Conservation (phyloP, 2,329 filamentous ascomycete species). For the Aureobasidium zeae region DNA sequence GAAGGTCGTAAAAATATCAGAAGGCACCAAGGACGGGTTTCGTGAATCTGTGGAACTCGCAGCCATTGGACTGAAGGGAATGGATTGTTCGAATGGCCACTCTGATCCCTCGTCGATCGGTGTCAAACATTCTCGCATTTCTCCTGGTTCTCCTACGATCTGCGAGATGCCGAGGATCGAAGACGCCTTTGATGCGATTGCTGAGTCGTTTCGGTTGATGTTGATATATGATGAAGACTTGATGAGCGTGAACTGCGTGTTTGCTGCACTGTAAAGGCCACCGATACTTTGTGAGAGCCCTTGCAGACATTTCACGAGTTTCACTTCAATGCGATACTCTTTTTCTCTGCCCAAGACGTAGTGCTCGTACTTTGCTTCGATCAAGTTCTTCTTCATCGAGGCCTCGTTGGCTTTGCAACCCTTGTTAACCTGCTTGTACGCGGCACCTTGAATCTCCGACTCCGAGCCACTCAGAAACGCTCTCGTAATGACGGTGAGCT, state of each 20-base stretch:
- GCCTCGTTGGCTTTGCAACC: slow-evolving; percentile 60
- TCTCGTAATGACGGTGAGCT: slow-evolving; percentile 70
- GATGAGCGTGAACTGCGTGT: slow-evolving; percentile 78
- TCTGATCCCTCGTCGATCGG: slow-evolving; percentile 15
- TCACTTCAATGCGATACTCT: slow-evolving; percentile 69
- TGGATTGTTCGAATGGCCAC: not conserved
- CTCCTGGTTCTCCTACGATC: slow-evolving; percentile 1
- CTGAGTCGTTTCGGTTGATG: slow-evolving; percentile 2
- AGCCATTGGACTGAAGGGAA: not conserved
- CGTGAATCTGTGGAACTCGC: not conserved
- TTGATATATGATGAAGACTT: slow-evolving; percentile 44
- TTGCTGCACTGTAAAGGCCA: slow-evolving; percentile 78
- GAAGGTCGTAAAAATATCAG: slow-evolving; percentile 86
- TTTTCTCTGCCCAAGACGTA: slow-evolving; percentile 71
- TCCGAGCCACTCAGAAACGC: slow-evolving; percentile 79
- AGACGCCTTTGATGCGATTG: slow-evolving; percentile 7
- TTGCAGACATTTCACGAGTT: slow-evolving; percentile 75
- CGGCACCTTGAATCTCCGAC: slow-evolving; percentile 59
- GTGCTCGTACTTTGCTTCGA: slow-evolving; percentile 83
- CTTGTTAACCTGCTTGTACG: slow-evolving; percentile 49
- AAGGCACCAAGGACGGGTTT: slow-evolving; percentile 38
- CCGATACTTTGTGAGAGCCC: slow-evolving; percentile 80
- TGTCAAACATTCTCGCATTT: slow-evolving; percentile 6
- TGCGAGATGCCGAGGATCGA: slow-evolving; percentile 9
- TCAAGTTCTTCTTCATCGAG: slow-evolving; percentile 64